A percentile compares a stretch with the other conserved stretches of the same genome.
phyloP scores from a whole-genome alignment of 371 early-diverging fungal genomes.

The Actinomucor elegans region DNA sequence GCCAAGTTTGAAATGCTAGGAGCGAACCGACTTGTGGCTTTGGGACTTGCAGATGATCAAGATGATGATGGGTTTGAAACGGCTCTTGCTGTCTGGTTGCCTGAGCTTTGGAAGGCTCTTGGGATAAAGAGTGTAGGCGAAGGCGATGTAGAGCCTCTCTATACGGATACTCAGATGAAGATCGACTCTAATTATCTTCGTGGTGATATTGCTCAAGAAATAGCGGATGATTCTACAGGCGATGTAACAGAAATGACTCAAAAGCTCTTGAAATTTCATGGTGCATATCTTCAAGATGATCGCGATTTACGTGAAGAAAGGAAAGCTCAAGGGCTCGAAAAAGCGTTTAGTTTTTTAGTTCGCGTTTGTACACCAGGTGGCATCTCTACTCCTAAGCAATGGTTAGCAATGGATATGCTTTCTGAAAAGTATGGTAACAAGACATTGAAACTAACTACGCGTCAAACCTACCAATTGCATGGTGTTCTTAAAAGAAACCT shows the following conservation, averaged over 20 bases:
- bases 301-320: conserved; percentile 86
- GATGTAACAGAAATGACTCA: conserved; percentile 79
- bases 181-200: conserved; percentile 83
- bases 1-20: conserved; percentile 73
- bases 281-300: conserved; percentile 93
- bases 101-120: conserved; percentile 77
- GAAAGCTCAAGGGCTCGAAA: conserved; percentile 76
- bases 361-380: conserved; percentile 92
- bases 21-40: conserved; percentile 53
- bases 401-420: conserved; percentile 85
- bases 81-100: conserved; percentile 71
- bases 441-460: conserved; percentile 87
- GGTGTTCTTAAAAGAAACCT: conserved; percentile 88
- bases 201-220: conserved; percentile 82
- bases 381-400: conserved; percentile 80
- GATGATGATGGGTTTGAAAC: conserved; percentile 88
- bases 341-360: conserved; percentile 89
- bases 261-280: conserved; percentile 91
- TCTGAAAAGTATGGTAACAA: conserved; percentile 78
- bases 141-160: conserved; percentile 62
- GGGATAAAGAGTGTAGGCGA: conserved; percentile 45
- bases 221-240: conserved; percentile 78
- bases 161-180: conserved; percentile 88
- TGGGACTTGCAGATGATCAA: conserved; percentile 87
- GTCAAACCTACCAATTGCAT: conserved; percentile 93